These are phyloP conservation scores for Saprolegnia diclina DNA, from an alignment of 352 stramenopile species.

Conservation along the genomic window DNA sequence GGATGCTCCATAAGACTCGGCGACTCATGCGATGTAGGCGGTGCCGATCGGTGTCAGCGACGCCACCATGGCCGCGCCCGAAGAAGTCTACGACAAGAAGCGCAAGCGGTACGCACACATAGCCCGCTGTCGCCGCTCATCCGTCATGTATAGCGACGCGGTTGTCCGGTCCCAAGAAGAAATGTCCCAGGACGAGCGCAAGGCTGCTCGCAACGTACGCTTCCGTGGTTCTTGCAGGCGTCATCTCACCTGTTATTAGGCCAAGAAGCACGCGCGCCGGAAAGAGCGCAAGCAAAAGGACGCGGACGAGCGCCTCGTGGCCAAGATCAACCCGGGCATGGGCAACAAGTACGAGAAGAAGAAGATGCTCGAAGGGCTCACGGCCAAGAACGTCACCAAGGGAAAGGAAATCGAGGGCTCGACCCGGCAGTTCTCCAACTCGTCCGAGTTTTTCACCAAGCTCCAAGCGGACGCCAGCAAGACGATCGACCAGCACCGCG, in stretches of 20 bases:
- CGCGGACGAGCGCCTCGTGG: constrained; percentile 89
- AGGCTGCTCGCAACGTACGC: constrained; percentile 55
- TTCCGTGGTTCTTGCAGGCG: neutral
- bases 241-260: constrained; percentile 22
- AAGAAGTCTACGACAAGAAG: constrained; percentile 85
- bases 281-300: constrained; percentile 87
- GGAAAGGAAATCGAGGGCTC: constrained; percentile 78
- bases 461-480: constrained; percentile 39
- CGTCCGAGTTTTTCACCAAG: constrained; percentile 80
- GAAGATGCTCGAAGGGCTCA: constrained; percentile 82
- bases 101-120: constrained; percentile 45
- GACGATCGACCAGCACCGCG: constrained; percentile 12
- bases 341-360: constrained; percentile 95
- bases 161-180: constrained; percentile 79
- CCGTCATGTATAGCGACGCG: constrained; percentile 39
- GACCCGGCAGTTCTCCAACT: constrained; percentile 82
- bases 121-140: neutral
- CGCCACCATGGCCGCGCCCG: constrained; percentile 72
- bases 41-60: constrained; percentile 80
- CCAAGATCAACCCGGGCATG: constrained; percentile 91
- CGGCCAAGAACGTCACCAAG: constrained; percentile 76
- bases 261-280: constrained; percentile 88
- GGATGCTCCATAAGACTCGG: too few relatives aligned
- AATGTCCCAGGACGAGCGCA: constrained; percentile 84
- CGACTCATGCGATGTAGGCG: neutral